Conservation (phyloP, 2,329 filamentous ascomycete genomes). For the Nothopassalora personata region DNA sequence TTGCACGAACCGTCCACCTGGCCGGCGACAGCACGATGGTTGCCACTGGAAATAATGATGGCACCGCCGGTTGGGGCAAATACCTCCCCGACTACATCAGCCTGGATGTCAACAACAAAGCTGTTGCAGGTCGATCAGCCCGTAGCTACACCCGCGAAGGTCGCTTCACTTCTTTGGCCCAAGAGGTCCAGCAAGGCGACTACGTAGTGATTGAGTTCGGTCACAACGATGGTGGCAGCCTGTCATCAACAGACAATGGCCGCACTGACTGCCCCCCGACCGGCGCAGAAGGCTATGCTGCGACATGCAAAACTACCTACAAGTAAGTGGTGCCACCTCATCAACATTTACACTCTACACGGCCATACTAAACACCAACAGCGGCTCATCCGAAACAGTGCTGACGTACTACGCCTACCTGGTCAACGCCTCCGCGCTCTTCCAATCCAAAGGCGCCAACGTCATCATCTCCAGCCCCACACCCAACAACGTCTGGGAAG, state of each 20-base stretch:
- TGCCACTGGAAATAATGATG: conserved; percentile 40
- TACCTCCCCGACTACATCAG: conserved; percentile 52
- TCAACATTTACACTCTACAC: background rate
- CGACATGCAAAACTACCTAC: conserved; percentile 34
- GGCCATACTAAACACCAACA: conserved; percentile 1
- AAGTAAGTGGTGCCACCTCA: conserved; percentile 7
- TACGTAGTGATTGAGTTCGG: conserved; percentile 68
- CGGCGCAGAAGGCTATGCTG: conserved; percentile 47
- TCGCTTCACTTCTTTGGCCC: conserved; percentile 55
- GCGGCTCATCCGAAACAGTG: conserved; percentile 45
- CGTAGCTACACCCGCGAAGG: conserved; percentile 63
- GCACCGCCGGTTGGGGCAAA: conserved; percentile 55
- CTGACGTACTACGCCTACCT: conserved; percentile 59
- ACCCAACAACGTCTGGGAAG: conserved; percentile 60
- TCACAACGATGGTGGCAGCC: conserved; percentile 63
- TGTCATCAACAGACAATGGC: conserved; percentile 54
- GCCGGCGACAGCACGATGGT: conserved; percentile 62
- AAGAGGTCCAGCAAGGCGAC: conserved; percentile 52
- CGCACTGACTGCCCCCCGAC: conserved; percentile 54
- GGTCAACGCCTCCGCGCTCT: conserved; percentile 50
- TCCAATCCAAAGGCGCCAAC: conserved; percentile 54
- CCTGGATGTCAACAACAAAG: conserved; percentile 55
- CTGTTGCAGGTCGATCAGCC: conserved; percentile 61
- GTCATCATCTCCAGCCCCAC: conserved; percentile 57
- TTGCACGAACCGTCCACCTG: conserved; percentile 45